These are phyloP conservation scores for Homolaphlyctis polyrhiza DNA, from an alignment of 371 early-diverging fungal species.

Conservation along the genomic window DNA sequence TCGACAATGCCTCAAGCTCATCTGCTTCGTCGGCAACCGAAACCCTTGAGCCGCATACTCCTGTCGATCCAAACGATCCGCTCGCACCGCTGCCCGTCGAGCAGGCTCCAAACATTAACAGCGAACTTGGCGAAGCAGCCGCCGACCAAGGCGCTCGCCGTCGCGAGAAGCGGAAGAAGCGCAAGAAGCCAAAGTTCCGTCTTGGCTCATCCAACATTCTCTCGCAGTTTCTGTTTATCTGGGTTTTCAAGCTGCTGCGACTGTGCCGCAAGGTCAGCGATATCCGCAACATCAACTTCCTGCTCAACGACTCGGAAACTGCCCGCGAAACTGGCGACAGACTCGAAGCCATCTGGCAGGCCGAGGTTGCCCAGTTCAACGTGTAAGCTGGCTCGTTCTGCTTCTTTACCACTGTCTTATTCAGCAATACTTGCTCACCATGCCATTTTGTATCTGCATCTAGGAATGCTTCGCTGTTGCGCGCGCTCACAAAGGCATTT, in stretches of 20 bases:
- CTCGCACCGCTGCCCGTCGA: background rate
- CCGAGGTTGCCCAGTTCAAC: conserved; percentile 28
- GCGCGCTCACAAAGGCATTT: conserved; percentile 45
- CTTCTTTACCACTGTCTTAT: too few species aligned
- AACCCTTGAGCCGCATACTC: too few species aligned
- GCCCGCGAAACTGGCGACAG: conserved; percentile 45
- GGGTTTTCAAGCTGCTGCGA: conserved; percentile 48
- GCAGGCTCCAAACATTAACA: background rate
- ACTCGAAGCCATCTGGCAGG: conserved; percentile 43
- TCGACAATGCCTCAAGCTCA: too few species aligned
- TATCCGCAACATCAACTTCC: conserved; percentile 33
- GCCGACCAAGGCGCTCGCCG: background rate
- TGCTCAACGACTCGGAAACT: conserved; percentile 29
- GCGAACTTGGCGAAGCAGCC: background rate
- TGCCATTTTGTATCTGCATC: too few species aligned
- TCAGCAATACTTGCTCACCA: too few species aligned
- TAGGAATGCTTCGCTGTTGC: conserved; percentile 20
- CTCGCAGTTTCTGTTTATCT: conserved; percentile 48
- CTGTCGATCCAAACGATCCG: background rate
- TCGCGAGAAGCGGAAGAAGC: conserved; percentile 4
- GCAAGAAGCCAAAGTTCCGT: conserved; percentile 22
- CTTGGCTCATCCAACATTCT: conserved; percentile 35
- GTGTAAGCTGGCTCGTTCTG: conserved; percentile 12
- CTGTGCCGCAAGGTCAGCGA: conserved; percentile 24
- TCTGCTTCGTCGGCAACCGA: too few species aligned